phyloP scores from a whole-genome alignment of 2,329 filamentous ascomycete species.

The Botrytis fragariae region DNA sequence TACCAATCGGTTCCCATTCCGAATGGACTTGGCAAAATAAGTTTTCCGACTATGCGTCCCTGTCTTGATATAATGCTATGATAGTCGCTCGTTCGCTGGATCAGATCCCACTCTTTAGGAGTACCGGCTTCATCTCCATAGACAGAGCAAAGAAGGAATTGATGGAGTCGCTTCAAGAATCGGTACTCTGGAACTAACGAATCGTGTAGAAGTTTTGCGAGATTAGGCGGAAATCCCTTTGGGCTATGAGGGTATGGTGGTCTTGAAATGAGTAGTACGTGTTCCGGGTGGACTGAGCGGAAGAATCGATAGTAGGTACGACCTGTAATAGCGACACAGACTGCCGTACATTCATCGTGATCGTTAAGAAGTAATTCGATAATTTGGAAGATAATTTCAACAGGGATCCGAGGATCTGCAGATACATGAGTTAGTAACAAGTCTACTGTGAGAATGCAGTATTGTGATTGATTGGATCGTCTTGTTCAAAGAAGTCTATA shows the following conservation, averaged over 20 bases:
- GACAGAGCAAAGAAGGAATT: not conserved
- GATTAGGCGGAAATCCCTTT: not conserved
- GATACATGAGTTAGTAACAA: not conserved
- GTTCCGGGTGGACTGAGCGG: not conserved
- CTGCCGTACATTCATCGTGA: not conserved
- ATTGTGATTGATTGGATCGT: not conserved
- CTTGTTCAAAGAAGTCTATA: not conserved
- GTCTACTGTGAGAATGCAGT: not conserved
- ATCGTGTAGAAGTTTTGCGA: not conserved
- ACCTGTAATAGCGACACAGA: not conserved
- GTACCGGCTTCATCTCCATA: not conserved
- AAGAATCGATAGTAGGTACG: not conserved
- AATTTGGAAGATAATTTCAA: not conserved
- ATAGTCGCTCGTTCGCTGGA: not conserved
- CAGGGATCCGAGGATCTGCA: not conserved
- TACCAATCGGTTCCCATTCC: slow-evolving; percentile 4
- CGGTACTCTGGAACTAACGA: not conserved
- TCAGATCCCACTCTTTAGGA: not conserved
- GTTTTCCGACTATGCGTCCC: not conserved
- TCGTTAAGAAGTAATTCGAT: not conserved
- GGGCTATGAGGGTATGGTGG: not conserved
- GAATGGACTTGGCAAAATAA: not conserved
- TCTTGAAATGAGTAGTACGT: not conserved
- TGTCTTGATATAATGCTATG: not conserved
- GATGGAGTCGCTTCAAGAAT: not conserved